A percentile compares a stretch with the other conserved stretches of the same genome.
These are phyloP conservation scores for Teratosphaeria zuluensis DNA, from an alignment of 2,329 filamentous ascomycete species.

Conservation along the genomic window DNA sequence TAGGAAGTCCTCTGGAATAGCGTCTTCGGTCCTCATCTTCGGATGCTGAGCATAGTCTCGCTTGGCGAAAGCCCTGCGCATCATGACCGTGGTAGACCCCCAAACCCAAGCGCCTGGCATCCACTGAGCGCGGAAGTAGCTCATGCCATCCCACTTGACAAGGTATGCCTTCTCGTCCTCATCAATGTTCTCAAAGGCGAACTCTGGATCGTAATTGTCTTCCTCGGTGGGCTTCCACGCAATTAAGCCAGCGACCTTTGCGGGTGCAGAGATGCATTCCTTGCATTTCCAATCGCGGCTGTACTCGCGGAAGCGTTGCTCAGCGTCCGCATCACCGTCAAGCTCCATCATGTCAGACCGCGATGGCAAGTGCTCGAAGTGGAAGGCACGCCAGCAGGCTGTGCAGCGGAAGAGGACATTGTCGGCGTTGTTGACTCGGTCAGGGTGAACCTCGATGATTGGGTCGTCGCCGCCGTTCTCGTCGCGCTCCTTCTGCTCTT, in stretches of 20 bases:
- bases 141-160: constrained; percentile 73
- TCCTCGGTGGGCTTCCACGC: constrained; percentile 72
- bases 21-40: constrained; percentile 63
- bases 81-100: constrained; percentile 53
- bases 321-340: constrained; percentile 40
- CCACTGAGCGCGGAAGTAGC: constrained; percentile 78
- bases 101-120: constrained; percentile 83
- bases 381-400: constrained; percentile 67
- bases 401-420: constrained; percentile 78
- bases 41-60: constrained; percentile 54
- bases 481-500: constrained; percentile 74
- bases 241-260: constrained; percentile 68
- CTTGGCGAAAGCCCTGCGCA: constrained; percentile 68
- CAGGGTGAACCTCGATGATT: constrained; percentile 50
- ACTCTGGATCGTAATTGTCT: constrained; percentile 44
- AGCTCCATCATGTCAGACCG: constrained; percentile 31
- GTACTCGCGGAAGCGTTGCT: constrained; percentile 63
- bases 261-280: constrained; percentile 56
- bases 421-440: constrained; percentile 62
- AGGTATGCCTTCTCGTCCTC: constrained; percentile 87
- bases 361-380: constrained; percentile 70
- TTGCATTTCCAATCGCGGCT: constrained; percentile 67
- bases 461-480: constrained; percentile 75
- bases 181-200: constrained; percentile 45
- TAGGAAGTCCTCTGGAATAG: constrained; percentile 78